phyloP scores from a whole-genome alignment of 208 protist genomes.

The Herpetomonas samuelpessoai region DNA sequence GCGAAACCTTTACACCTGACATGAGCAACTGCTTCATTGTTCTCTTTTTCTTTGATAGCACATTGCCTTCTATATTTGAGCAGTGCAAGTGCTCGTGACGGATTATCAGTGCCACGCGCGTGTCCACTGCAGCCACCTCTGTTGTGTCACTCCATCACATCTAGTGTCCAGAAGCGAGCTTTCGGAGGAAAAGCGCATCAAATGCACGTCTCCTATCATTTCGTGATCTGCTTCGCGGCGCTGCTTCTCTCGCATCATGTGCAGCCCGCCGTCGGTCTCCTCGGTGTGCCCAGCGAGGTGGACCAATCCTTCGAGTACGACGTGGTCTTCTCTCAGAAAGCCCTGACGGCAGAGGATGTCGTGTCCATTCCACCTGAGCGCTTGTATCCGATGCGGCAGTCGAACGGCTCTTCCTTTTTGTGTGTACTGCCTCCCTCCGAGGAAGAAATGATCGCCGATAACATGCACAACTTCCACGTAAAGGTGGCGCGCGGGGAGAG shows the following conservation, averaged over 20 bases:
- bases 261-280: not conserved
- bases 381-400: conserved; percentile 35
- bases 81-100: too few species aligned
- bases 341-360: conserved; percentile 3
- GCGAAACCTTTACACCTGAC: too few species aligned
- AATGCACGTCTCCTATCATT: too few species aligned
- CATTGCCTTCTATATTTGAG: too few species aligned
- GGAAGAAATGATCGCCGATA: not conserved
- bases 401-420: conserved; percentile 37
- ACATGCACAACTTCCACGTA: not conserved
- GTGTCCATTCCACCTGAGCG: not conserved
- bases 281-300: not conserved
- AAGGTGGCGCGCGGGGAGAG: not conserved
- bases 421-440: conserved; percentile 31
- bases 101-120: too few species aligned
- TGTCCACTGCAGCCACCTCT: too few species aligned
- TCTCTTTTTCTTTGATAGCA: too few species aligned
- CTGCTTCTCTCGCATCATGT: conserved; percentile 1
- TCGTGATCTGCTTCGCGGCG: too few species aligned
- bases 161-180: too few species aligned
- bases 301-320: conserved; percentile 10
- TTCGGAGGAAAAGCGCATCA: too few species aligned
- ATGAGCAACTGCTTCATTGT: too few species aligned
- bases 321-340: conserved; percentile 19
- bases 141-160: too few species aligned